Evolutionary conservation across 2,329 filamentous ascomycete genomes (phyloP), one percentile per base, ranked within the genome.

Genomic region (Ramularia collo-cygni): DNA sequence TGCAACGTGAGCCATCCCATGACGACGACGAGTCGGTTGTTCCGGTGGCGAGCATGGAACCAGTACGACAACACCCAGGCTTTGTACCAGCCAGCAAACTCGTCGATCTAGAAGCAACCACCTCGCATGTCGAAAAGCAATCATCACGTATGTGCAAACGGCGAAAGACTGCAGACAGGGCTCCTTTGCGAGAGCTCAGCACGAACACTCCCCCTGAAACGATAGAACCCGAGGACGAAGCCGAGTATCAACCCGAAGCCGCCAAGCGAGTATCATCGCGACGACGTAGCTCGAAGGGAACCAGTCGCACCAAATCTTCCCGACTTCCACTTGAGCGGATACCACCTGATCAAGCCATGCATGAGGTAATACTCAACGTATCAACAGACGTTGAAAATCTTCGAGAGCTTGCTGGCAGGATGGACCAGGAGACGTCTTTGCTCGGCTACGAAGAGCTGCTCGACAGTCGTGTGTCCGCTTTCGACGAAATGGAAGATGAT

Each of bases 261-360:
- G 42, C 37, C 3, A 44, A 41, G 8, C 40, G 34, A 4, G 39
- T 15, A 17, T 14, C 10, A 3, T 43, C 48, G 15, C 43, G 48
- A 24, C 47, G 54, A 12, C 53, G 53, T n/a, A 43, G 41, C 30
- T 50, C 49, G 2, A 35, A 35, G 13, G 54, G 52, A 27, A 32
- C 48, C 4, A 47, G 39, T 4, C 58, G 60, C 3, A 60, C 53
- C 4, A 64, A 60, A 33, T 65, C 65, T 1, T 61, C 59, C 1
- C 54, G 43, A 8, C 51, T 69, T 1, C 61, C 64, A 1, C 59
- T 69, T 4, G 64, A 70, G 42, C 57, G 56, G 6, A 55, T 56
- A 4, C 64, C 64, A 2, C 36, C 42, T 4, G 55, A 53, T 10
- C 21, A 24, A 6, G 21, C 21, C 21, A 24, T 10, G 21, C 6